Percentiles rank a stretch among this genome's conserved stretches.
phyloP scores from a whole-genome alignment of 768 basidiomycete genomes.

The Trametes villosa region DNA sequence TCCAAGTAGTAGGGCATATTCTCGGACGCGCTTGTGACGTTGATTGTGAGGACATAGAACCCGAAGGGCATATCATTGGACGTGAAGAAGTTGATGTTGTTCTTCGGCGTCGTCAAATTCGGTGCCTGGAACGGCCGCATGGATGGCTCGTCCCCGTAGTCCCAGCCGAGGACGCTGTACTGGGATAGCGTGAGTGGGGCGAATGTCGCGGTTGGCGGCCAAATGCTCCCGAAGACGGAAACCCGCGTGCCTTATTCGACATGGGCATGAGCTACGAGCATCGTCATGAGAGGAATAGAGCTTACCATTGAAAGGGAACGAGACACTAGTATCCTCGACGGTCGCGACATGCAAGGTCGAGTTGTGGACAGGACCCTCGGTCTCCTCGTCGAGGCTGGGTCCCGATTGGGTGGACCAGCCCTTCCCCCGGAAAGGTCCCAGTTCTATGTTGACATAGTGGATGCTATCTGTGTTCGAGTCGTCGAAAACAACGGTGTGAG shows the following conservation, averaged over 20 bases:
- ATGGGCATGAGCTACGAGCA: no score
- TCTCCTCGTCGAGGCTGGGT: neutral
- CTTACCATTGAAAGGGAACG: constrained; percentile 3
- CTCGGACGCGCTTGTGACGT: neutral
- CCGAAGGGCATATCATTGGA: neutral
- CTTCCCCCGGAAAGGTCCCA: neutral
- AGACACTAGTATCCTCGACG: neutral
- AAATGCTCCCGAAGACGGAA: neutral
- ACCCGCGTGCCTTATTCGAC: neutral
- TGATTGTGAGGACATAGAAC: neutral
- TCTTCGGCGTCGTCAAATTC: neutral
- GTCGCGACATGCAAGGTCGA: constrained; percentile 2
- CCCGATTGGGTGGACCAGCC: neutral
- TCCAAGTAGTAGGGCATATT: neutral
- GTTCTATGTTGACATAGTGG: neutral
- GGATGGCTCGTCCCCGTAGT: neutral
- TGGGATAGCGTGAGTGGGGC: neutral
- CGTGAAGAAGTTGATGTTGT: constrained; percentile 1
- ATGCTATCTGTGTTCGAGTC: neutral
- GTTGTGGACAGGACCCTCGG: constrained; percentile 1
- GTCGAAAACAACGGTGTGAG: neutral
- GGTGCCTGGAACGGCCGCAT: neutral
- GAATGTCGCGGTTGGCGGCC: neutral
- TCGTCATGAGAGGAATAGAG: no score
- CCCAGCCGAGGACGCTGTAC: neutral